Evolutionary conservation across 2,329 filamentous ascomycete species (phyloP).

Genomic region (Sphaerostilbella broomeana): DNA sequence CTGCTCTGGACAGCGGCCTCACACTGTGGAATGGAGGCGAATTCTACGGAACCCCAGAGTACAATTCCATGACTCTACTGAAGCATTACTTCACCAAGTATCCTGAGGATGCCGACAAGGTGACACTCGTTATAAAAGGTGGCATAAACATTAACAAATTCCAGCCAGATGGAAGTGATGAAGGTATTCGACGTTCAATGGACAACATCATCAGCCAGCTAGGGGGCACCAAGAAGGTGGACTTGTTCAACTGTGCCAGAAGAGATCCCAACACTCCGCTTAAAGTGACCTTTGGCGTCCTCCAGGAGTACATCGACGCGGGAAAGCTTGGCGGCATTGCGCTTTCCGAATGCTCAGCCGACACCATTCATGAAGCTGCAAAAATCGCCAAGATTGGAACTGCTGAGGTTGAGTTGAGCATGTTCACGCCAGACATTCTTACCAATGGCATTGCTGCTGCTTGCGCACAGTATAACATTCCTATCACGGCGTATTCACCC

Average conservation of each 20-base stretch:
- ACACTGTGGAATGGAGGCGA: conserved; percentile 58
- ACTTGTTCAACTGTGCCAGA: conserved; percentile 54
- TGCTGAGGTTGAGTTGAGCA: conserved; percentile 50
- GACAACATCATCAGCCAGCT: conserved; percentile 48
- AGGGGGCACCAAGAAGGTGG: conserved; percentile 52
- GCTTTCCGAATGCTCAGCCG: conserved; percentile 45
- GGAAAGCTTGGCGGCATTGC: conserved; percentile 46
- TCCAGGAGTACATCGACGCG: conserved; percentile 44
- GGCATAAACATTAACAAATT: conserved; percentile 29
- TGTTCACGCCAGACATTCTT: conserved; percentile 43
- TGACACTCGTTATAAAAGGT: conserved; percentile 59
- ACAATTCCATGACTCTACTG: conserved; percentile 53
- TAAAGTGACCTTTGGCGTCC: conserved; percentile 35
- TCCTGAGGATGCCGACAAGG: conserved; percentile 56
- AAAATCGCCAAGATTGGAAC: conserved; percentile 37
- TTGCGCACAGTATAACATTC: conserved; percentile 58
- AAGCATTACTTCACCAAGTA: conserved; percentile 57
- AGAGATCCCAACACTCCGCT: conserved; percentile 45
- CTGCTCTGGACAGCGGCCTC: conserved; percentile 39
- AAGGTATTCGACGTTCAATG: conserved; percentile 49
- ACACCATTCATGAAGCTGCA: conserved; percentile 42
- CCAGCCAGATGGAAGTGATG: conserved; percentile 44
- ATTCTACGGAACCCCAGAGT: conserved; percentile 55
- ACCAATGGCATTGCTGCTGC: conserved; percentile 46
- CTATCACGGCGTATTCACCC: conserved; percentile 59